Evolutionary conservation across 2,329 filamentous ascomycete genomes (phyloP), one percentile per base, ranked within the genome.

Genomic region (Macrophomina pseudophaseolina): DNA sequence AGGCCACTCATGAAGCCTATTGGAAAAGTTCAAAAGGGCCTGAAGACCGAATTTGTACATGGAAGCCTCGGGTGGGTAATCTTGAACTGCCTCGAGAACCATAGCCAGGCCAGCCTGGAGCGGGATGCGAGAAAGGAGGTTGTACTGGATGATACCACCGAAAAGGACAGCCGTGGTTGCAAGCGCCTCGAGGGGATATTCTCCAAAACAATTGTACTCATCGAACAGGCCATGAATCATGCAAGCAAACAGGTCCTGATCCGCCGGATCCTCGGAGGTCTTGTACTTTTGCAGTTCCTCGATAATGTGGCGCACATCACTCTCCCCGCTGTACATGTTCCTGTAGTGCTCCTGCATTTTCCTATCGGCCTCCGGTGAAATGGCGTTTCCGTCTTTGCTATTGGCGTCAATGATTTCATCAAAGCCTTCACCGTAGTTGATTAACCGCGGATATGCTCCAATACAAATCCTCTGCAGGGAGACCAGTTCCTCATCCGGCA

Each of bases 11-110:
- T 88, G 86, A 58, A 99, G 88, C 48, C 95, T 88, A 46, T 88
- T 85, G 65, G 93, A 89, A 64, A 98, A 87, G 77, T 98, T 93
- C 76, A 97, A 90, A 68, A 99, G 86, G 16, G 95, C 95, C 76
- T 99, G 95, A 12, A 99, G 85, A 11, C 96, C 95, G 75, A 99
- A 99, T 74, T 97, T 97, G 83, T 95, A 98, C 95, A 99, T 98
- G 1, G 92, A 89, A 68, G 94, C 89, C 38, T 96, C 91, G 0
- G 91, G 88, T 38, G 86, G 82, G 73, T 95, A 92, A 70, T 97
- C 93, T 70, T 92, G 87, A 30, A 99, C 93, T 12, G 95, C 93
- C 77, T 99, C 94, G n/a, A 98, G 83, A 69, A 99, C 97, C 93
- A 99, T 97, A 16, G 92, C 93, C 16, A 98, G 83, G n/a, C 92